Evolutionary conservation across 2,329 filamentous ascomycete species (phyloP).

Genomic region (Aaosphaeria pasadenensis): DNA sequence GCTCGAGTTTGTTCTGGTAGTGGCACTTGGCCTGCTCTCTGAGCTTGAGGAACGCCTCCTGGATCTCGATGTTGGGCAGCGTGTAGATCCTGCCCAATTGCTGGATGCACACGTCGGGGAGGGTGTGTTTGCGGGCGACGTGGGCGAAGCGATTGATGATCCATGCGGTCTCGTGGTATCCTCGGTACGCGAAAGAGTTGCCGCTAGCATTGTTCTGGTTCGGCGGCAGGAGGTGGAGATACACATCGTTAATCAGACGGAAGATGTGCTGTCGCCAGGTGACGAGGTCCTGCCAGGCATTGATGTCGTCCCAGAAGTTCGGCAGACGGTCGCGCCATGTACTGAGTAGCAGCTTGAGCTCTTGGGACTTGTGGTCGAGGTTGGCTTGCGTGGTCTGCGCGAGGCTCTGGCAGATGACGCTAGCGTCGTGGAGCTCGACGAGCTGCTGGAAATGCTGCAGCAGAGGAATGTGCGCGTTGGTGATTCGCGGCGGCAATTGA

Average conservation of each 20-base stretch:
- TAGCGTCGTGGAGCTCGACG: constrained; percentile 95
- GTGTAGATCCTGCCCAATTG: constrained; percentile 98
- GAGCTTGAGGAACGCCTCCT: constrained; percentile 96
- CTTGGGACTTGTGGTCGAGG: constrained; percentile 89
- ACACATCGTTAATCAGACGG: constrained; percentile 91
- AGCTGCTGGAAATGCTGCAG: constrained; percentile 97
- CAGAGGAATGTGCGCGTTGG: constrained; percentile 90
- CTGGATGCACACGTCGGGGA: constrained; percentile 95
- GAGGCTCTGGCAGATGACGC: constrained; percentile 90
- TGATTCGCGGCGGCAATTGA: constrained; percentile 89
- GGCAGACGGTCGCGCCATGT: constrained; percentile 95
- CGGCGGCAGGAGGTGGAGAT: constrained; percentile 77
- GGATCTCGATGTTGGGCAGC: constrained; percentile 97
- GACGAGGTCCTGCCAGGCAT: constrained; percentile 98
- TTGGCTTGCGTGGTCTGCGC: constrained; percentile 80
- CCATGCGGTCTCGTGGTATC: constrained; percentile 98
- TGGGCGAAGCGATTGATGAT: constrained; percentile 99
- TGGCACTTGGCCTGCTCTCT: constrained; percentile 99
- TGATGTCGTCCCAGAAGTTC: constrained; percentile 99
- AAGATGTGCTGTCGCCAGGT: constrained; percentile 99
- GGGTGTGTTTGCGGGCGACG: constrained; percentile 92
- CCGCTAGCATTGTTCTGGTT: constrained; percentile 75
- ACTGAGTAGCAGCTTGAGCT: constrained; percentile 88
- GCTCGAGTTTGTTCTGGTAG: constrained; percentile 91
- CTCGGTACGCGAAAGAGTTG: constrained; percentile 92